Base-by-base conservation (phyloP, 306 rosid genomes). In the Morella rubra region DNA sequence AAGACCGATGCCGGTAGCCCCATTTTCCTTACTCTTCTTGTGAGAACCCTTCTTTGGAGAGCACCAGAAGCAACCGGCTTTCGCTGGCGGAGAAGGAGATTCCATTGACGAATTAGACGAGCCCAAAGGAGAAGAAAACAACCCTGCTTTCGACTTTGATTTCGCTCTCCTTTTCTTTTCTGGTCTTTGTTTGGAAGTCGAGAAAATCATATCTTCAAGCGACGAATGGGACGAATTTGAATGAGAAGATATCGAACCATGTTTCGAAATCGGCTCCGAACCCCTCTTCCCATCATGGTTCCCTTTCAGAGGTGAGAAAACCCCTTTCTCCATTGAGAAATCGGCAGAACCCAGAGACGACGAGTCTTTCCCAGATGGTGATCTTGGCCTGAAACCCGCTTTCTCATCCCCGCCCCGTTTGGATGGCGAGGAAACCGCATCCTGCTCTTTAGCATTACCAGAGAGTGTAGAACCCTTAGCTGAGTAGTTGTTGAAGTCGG, bases 1-100 rank as follows among this genome's bases (percentile, higher is more conserved):
- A 13, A 80, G 40, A 69, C 71, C 77, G 27, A 32, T 37, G 5
- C 12, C 71, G 2, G 27, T 42, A 7, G 7, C 64, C 75, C 68
- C 58, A 73, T 85, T 84, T 73, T 87, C 90, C 68, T 81, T 91
- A 6, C 81, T 85, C 76, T 80, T 87, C 79, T 76, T 88, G 55
- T 73, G 54, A n/a, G 85, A 73, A 18, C 65, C 80, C 87, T 90
- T 93, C 85, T 90, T 91, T 11, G 96, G 93, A 27, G 95, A 89
- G 56, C 93, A 89, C 93, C 96, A 94, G 77, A 90, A 88, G 77
- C 94, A 89, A 19, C 95, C 91, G 11, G 64, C 13, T 74, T 73
- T 90, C 50, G 82, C 81, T 32, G 92, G 91, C 8, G 97, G 97
- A 19, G 96, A 92, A 0, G 89, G 90, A 0, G 93, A 90, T 10